phyloP scores from a whole-genome alignment of 306 rosid genomes.

The Carpinus viminea region DNA sequence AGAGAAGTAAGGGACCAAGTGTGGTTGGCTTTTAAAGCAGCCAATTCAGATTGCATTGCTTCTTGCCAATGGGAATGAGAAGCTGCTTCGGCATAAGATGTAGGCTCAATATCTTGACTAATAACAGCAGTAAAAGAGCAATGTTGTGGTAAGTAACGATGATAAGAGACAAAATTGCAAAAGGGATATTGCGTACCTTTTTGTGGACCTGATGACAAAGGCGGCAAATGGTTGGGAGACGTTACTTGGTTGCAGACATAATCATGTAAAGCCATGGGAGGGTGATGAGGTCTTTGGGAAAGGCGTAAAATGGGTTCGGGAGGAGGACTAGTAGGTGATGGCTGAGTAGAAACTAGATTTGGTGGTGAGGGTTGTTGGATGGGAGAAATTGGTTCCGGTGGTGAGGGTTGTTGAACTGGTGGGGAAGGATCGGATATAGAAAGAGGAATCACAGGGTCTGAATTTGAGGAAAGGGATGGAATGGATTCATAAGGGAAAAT shows the following conservation, averaged over 20 bases:
- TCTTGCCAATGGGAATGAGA: background rate
- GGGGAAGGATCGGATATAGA: background rate
- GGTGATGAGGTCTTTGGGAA: too few species aligned
- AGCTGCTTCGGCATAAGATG: background rate
- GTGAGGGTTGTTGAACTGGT: too few species aligned
- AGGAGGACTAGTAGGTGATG: too few species aligned
- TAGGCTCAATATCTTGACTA: background rate
- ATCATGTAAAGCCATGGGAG: too few species aligned
- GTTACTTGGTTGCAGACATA: too few species aligned
- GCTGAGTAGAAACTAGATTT: too few species aligned
- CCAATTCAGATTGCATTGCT: background rate
- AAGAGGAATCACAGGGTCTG: background rate
- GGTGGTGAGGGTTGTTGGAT: too few species aligned
- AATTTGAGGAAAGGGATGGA: background rate
- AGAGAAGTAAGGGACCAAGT: background rate
- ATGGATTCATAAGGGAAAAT: background rate
- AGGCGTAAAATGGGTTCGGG: too few species aligned
- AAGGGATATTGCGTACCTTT: background rate
- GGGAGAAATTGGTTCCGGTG: too few species aligned
- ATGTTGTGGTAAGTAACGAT: background rate
- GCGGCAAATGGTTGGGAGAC: too few species aligned
- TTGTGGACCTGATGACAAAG: too few species aligned
- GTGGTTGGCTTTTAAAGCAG: background rate
- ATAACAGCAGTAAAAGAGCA: background rate
- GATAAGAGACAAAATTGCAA: background rate